A percentile compares a stretch with the other conserved stretches of the same genome.
Evolutionary conservation across 1,284 basidiomycete genomes (phyloP).

Genomic region (Papiliotrema flavescens): DNA sequence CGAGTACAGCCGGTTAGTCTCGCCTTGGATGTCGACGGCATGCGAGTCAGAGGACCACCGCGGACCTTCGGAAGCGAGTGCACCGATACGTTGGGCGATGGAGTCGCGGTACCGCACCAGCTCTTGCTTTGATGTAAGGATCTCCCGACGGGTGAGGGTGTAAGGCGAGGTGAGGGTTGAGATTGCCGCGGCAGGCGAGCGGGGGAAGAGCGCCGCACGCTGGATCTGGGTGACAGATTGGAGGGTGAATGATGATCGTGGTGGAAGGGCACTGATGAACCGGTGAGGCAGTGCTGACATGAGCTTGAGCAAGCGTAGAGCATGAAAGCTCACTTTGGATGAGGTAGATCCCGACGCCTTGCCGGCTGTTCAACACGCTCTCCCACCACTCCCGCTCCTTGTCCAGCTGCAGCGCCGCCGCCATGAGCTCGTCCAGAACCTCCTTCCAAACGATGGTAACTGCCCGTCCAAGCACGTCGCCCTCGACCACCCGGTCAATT

Average conservation of each 20-base stretch:
- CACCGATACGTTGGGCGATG: constrained; percentile 33
- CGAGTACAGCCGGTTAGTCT: constrained; percentile 38
- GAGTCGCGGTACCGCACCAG: constrained; percentile 31
- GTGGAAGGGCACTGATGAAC: constrained; percentile 29
- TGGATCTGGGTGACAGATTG: constrained; percentile 22
- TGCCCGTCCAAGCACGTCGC: constrained; percentile 42
- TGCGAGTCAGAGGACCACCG: constrained; percentile 19
- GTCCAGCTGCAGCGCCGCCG: constrained; percentile 37
- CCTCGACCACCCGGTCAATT: constrained; percentile 35
- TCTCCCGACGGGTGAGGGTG: constrained; percentile 42
- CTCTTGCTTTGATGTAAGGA: constrained; percentile 32
- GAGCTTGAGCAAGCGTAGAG: constrained; percentile 4
- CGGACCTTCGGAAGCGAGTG: constrained; percentile 41
- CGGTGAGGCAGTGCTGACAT: constrained; percentile 42
- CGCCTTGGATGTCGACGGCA: constrained; percentile 21
- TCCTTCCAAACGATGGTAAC: constrained; percentile 47
- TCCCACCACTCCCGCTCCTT: constrained; percentile 45
- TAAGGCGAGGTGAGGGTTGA: constrained; percentile 38
- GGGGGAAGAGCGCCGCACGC: constrained; percentile 22
- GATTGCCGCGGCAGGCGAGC: constrained; percentile 23
- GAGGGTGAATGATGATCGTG: constrained; percentile 18
- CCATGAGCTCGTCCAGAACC: constrained; percentile 37
- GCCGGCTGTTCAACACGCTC: constrained; percentile 20
- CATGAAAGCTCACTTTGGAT: constrained; percentile 40
- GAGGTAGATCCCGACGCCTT: constrained; percentile 37